These are phyloP conservation scores for Cryoendolithus antarcticus DNA, from an alignment of 2,329 filamentous ascomycete genomes.

Conservation along the genomic window DNA sequence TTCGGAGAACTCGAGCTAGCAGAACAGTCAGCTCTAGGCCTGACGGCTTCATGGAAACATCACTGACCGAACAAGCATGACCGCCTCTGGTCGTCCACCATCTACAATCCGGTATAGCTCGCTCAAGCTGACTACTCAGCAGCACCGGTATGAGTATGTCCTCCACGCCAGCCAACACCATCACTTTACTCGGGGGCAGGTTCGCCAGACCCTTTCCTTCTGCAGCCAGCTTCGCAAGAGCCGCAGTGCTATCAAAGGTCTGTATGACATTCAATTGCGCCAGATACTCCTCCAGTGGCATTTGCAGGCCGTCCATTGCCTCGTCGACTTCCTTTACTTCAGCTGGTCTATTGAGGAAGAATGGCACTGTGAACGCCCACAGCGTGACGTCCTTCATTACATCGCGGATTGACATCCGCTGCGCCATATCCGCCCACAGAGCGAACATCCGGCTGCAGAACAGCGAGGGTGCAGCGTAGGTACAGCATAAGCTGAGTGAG, in stretches of 20 bases:
- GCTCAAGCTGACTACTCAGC: slow-evolving; percentile 11
- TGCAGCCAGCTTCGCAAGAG: slow-evolving; percentile 8
- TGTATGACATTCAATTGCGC: slow-evolving; percentile 15
- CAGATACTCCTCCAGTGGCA: slow-evolving; percentile 11
- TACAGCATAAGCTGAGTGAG: slow-evolving; percentile 12
- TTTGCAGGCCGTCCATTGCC: slow-evolving; percentile 12
- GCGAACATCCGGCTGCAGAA: slow-evolving; percentile 14
- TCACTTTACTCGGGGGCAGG: slow-evolving; percentile 7
- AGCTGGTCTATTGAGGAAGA: slow-evolving; percentile 8
- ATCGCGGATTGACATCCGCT: slow-evolving; percentile 11
- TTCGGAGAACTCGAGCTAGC: slow-evolving; percentile 12
- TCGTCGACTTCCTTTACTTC: slow-evolving; percentile 11
- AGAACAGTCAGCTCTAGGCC: background rate
- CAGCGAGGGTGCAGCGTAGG: slow-evolving; percentile 11
- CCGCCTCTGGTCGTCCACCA: slow-evolving; percentile 13
- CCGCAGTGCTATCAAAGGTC: slow-evolving; percentile 10
- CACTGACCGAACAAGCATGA: slow-evolving; percentile 12
- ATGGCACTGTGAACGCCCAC: slow-evolving; percentile 16
- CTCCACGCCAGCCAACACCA: slow-evolving; percentile 15
- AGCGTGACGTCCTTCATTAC: slow-evolving; percentile 16
- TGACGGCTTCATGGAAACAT: background rate
- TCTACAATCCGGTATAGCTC: slow-evolving; percentile 9
- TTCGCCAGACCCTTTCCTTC: slow-evolving; percentile 9
- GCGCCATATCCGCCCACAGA: slow-evolving; percentile 13
- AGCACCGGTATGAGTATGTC: slow-evolving; percentile 14